Evolutionary conservation across 176 grass and related monocot genomes (phyloP).

Genomic region (Carex littledalei): DNA sequence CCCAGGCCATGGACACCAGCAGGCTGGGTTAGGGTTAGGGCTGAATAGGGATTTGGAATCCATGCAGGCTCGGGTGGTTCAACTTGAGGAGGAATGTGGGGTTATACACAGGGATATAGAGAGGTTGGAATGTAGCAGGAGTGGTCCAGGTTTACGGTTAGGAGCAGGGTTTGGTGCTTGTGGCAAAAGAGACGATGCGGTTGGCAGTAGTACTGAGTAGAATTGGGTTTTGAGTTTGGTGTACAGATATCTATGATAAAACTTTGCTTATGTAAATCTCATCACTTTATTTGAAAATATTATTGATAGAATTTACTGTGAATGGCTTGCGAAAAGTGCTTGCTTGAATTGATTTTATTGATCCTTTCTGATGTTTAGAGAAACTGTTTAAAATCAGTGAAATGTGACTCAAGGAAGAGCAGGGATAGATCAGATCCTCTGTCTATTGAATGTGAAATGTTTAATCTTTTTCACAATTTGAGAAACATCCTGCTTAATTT

Average conservation of each 20-base stretch:
- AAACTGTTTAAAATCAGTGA: neutral
- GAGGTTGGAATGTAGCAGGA: slow-evolving; percentile 34
- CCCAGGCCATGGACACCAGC: slow-evolving; percentile 34
- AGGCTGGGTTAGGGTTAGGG: slow-evolving; percentile 28
- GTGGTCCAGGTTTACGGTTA: neutral
- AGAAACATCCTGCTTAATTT: neutral
- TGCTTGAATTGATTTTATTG: neutral
- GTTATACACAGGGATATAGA: slow-evolving; percentile 56
- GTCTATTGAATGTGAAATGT: neutral
- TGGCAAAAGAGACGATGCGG: slow-evolving; percentile 14
- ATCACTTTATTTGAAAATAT: neutral
- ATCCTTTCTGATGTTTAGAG: neutral
- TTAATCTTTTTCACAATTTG: neutral
- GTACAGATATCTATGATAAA: slow-evolving; percentile 9
- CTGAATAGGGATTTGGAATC: slow-evolving; percentile 37
- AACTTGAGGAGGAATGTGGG: slow-evolving; percentile 80
- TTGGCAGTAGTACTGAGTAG: neutral
- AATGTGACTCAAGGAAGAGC: neutral
- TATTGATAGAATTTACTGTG: neutral
- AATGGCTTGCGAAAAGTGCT: neutral
- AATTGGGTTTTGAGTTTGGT: neutral
- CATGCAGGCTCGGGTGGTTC: slow-evolving; percentile 42
- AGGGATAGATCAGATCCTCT: neutral
- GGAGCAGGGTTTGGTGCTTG: slow-evolving; percentile 3
- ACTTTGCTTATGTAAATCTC: neutral